Base-by-base conservation (phyloP, 2,329 filamentous ascomycete species). In the Colletotrichum trifolii region DNA sequence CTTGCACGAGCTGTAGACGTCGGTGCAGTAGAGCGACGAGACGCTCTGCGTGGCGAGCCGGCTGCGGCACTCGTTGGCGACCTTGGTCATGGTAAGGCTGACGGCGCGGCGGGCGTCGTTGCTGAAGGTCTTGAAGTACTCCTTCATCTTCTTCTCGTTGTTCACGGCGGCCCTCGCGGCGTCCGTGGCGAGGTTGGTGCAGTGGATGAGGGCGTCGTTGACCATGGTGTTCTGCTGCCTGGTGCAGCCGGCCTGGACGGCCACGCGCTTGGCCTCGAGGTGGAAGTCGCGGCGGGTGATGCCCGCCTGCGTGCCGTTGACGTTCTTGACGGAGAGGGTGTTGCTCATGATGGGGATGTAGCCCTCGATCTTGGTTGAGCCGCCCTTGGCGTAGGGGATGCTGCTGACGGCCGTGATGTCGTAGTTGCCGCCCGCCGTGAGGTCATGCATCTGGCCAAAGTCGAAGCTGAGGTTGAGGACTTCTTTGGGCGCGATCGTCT, bases 51-150 rank as follows among this genome's bases (percentile, higher is more conserved):
- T 17, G 12, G 45, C 33, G 13, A 48, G 35, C 12, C 79, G 80
- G n/a, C 82, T 83, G 56, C 79, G 75, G 66, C 88, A 89, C 75
- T 91, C 86, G 1, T 69, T 69, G 6, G 85, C 83, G 9, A 90
- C 79, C 11, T 69, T 71, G 42, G 78, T 78, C 57, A 80, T 81
- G 61, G 89, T 81, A 25, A 78, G 78, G 2, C 84, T 78, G 6
- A 90, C 85, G 1, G 76, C 80, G 53, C 73, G 78, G 48, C 82
- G 81, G 25, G 55, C 57, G 6, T 15, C 47, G 1, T 10, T 10
- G 25, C 67, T 75, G 36, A 83, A 83, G 0, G 83, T 83, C 77
- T 89, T 90, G 83, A 91, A 92, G 81, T 88, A 91, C 71, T 89
- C 85, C 33, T 74, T 74, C 68, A 89, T 75, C 71, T 82, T 86